A percentile compares a stretch with the other conserved stretches of the same genome.
Evolutionary conservation across 306 rosid species (phyloP).

Genomic region (Quillaja saponaria): DNA sequence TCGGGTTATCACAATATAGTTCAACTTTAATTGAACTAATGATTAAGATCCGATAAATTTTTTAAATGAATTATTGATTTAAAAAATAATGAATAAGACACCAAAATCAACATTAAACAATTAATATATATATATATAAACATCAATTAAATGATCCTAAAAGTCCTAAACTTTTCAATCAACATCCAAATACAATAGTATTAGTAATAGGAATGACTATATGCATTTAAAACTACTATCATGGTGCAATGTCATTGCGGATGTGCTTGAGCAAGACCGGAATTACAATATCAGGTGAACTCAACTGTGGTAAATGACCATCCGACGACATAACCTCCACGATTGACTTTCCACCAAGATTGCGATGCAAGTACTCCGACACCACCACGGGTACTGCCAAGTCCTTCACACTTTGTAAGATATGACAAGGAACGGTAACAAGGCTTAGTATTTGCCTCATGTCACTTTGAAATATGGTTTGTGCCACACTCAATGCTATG

Average conservation of each 20-base stretch:
- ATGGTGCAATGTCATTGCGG: slow-evolving; percentile 37
- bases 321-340: slow-evolving; percentile 52
- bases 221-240: no score
- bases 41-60: no score
- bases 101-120: no score
- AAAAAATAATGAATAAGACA: no score
- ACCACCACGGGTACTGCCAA: slow-evolving; percentile 50
- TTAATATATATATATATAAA: no score
- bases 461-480: slow-evolving; percentile 48
- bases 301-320: slow-evolving; percentile 53
- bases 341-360: slow-evolving; percentile 39
- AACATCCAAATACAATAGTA: no score
- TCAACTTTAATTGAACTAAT: no score
- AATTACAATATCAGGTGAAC: slow-evolving; percentile 49
- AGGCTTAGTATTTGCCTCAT: slow-evolving; percentile 31
- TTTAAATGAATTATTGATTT: no score
- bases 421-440: slow-evolving; percentile 42
- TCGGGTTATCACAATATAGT: no score
- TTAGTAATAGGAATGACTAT: no score
- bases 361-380: slow-evolving; percentile 41
- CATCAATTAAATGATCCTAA: no score
- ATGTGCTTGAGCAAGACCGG: slow-evolving; percentile 48
- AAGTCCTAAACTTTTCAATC: no score
- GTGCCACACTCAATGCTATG: slow-evolving; percentile 45
- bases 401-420: slow-evolving; percentile 49